These are phyloP conservation scores for Populus simonii DNA, from an alignment of 345 rosid species.

Conservation along the genomic window DNA sequence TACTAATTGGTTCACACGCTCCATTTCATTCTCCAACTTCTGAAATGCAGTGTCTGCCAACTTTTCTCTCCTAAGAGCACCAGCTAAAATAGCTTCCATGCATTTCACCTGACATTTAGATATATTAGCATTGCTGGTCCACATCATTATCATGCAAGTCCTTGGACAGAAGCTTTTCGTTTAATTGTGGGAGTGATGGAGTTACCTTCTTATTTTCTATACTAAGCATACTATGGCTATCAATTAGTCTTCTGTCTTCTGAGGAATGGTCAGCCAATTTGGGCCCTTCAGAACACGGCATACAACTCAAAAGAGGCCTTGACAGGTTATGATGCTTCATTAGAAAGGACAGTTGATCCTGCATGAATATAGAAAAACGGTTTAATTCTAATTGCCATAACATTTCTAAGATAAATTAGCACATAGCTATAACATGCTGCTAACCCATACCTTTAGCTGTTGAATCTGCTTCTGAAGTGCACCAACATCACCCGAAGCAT, in stretches of 20 bases:
- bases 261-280: slow-evolving; percentile 22
- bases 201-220: slow-evolving; percentile 43
- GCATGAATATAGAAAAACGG: slow-evolving; percentile 24
- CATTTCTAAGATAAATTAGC: not conserved
- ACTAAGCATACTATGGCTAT: slow-evolving; percentile 27
- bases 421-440: not conserved
- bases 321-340: slow-evolving; percentile 49
- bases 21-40: slow-evolving; percentile 60
- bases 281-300: slow-evolving; percentile 38
- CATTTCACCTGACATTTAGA: slow-evolving; percentile 35
- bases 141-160: slow-evolving; percentile 4
- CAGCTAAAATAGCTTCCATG: slow-evolving; percentile 43
- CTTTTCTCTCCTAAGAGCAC: slow-evolving; percentile 71
- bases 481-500: slow-evolving; percentile 83
- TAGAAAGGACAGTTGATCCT: slow-evolving; percentile 70
- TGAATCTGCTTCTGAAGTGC: slow-evolving; percentile 81
- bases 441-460: slow-evolving; percentile 57
- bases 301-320: slow-evolving; percentile 32
- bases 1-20: slow-evolving; percentile 57
- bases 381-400: slow-evolving; percentile 17
- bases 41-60: slow-evolving; percentile 46
- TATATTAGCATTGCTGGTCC: slow-evolving; percentile 18
- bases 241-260: slow-evolving; percentile 29
- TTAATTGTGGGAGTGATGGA: slow-evolving; percentile 13
- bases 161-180: slow-evolving; percentile 5